A percentile compares a stretch with the other conserved stretches of the same genome.
Conservation (phyloP, 768 basidiomycete genomes). For the Mycena albidolilacea region DNA sequence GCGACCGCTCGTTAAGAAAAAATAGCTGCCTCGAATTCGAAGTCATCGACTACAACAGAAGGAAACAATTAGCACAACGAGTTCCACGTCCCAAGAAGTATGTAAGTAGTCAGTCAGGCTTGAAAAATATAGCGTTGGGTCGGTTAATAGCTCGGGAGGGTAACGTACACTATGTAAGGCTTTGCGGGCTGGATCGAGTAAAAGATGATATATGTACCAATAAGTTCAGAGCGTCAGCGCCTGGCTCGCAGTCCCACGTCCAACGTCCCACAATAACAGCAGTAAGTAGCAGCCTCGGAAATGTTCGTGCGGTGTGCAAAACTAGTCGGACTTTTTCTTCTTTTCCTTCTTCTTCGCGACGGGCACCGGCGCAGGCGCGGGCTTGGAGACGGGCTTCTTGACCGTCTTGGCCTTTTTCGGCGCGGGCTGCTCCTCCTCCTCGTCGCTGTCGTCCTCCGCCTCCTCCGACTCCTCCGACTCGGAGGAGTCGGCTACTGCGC, state of each 20-base stretch:
- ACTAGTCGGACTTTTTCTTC: conserved; percentile 48
- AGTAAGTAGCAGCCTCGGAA: too few relatives aligned
- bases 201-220: conserved; percentile 36
- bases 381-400: conserved; percentile 31
- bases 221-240: conserved; percentile 38
- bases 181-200: conserved; percentile 19
- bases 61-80: neutral
- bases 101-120: too few relatives aligned
- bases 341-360: conserved; percentile 44
- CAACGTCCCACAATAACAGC: too few relatives aligned
- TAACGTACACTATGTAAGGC: conserved; percentile 15
- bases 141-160: neutral
- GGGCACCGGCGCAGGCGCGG: conserved; percentile 33
- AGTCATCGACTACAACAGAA: neutral
- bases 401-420: conserved; percentile 49
- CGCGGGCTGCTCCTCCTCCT: conserved; percentile 45
- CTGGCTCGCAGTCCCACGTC: conserved; percentile 25
- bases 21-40: neutral
- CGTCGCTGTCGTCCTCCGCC: conserved; percentile 38
- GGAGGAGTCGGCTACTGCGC: neutral
- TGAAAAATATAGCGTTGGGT: too few relatives aligned
- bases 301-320: conserved; percentile 4
- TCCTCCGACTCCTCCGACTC: conserved; percentile 15
- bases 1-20: neutral
- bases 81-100: neutral